Evolutionary conservation across 1,284 basidiomycete species (phyloP).

Genomic region (Fomitiporia mediterranea): DNA sequence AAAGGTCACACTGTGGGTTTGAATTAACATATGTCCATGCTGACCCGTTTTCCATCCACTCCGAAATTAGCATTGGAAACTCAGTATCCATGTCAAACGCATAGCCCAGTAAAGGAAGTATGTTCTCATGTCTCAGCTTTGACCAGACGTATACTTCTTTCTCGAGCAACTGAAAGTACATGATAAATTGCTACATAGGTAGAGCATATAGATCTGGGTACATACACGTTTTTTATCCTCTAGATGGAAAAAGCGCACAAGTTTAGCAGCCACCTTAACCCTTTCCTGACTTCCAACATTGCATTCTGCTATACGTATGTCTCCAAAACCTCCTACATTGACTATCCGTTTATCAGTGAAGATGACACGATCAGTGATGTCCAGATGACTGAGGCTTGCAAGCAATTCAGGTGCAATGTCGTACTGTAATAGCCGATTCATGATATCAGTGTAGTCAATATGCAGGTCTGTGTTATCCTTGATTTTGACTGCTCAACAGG

Average conservation of each 20-base stretch:
- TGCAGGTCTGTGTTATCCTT: too few species aligned
- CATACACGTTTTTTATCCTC: conserved; percentile 3
- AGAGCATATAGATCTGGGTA: background rate
- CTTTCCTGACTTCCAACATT: background rate
- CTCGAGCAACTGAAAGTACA: background rate
- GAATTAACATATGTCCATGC: conserved; percentile 2
- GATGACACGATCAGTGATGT: background rate
- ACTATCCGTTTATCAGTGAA: background rate
- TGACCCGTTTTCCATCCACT: conserved; percentile 10
- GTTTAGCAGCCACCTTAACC: conserved; percentile 7
- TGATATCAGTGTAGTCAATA: too few species aligned
- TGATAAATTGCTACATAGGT: background rate
- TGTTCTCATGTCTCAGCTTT: background rate
- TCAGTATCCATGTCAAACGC: background rate
- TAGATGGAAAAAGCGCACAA: conserved; percentile 6
- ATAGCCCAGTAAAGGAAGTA: conserved; percentile 11
- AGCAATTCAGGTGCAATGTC: conserved; percentile 1
- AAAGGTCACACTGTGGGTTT: background rate
- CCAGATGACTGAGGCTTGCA: conserved; percentile 5
- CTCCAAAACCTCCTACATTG: background rate
- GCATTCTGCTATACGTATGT: background rate
- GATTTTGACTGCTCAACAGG: too few species aligned
- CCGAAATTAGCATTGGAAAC: background rate
- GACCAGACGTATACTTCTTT: conserved; percentile 7
- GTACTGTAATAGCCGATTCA: too few species aligned